phyloP scores from a whole-genome alignment of 208 protist genomes.

The Crithidia sp. region DNA sequence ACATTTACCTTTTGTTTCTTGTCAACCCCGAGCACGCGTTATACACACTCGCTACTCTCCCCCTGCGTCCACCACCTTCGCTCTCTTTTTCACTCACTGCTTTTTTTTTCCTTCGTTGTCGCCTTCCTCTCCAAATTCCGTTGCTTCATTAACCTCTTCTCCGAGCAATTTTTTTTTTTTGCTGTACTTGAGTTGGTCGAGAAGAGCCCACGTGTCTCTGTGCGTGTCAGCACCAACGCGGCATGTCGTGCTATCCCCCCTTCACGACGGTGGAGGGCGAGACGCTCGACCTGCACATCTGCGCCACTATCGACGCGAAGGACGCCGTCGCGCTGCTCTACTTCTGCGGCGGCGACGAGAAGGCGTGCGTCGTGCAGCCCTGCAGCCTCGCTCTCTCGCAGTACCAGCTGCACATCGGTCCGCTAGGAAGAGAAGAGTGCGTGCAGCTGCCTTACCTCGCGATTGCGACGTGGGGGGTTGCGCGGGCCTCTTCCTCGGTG shows the following conservation, averaged over 20 bases:
- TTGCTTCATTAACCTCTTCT: too few relatives aligned
- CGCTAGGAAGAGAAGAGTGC: conserved; percentile 22
- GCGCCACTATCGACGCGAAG: conserved; percentile 33
- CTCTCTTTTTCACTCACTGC: background rate
- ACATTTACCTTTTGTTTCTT: too few relatives aligned
- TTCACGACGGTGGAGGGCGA: conserved; percentile 38
- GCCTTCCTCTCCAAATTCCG: background rate
- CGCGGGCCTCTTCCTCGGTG: conserved; percentile 19
- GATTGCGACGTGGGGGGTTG: conserved; percentile 57
- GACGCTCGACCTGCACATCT: conserved; percentile 28
- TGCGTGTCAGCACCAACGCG: too few relatives aligned
- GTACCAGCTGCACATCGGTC: conserved; percentile 36
- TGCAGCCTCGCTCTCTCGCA: conserved; percentile 39
- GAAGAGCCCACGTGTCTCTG: too few relatives aligned
- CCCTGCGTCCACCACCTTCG: too few relatives aligned
- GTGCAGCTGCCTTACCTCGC: conserved; percentile 56
- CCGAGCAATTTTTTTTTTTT: background rate
- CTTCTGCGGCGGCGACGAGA: conserved; percentile 38
- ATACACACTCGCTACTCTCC: too few relatives aligned
- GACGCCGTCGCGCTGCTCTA: conserved; percentile 38
- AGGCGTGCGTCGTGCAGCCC: conserved; percentile 37
- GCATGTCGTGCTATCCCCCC: conserved; percentile 16
- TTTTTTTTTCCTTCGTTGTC: too few relatives aligned
- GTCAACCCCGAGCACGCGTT: too few relatives aligned
- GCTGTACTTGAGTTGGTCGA: background rate